Conservation (phyloP, 805 yeast species). For the Wickerhamiella shivajii region DNA sequence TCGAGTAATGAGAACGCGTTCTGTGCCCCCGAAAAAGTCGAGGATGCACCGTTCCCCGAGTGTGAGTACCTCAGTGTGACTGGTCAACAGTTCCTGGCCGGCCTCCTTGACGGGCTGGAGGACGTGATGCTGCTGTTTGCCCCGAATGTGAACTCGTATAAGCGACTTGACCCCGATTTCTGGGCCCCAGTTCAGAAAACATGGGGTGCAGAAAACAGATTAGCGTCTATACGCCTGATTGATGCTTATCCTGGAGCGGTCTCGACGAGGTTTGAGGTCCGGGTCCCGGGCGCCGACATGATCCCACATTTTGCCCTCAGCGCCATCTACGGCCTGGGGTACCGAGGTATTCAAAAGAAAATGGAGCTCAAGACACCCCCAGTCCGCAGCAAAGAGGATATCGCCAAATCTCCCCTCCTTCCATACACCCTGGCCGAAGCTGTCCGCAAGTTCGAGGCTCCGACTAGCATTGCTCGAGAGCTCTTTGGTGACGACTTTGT, state of each 20-base stretch:
- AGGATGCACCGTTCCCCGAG: conserved; percentile 20
- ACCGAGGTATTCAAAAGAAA: conserved; percentile 21
- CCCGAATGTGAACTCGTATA: conserved; percentile 25
- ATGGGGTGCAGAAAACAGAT: conserved; percentile 26
- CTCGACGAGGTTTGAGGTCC: conserved; percentile 23
- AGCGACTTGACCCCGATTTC: conserved; percentile 23
- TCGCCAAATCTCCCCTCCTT: conserved; percentile 16
- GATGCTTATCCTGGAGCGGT: conserved; percentile 18
- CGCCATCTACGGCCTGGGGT: conserved; percentile 23
- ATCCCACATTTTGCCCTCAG: conserved; percentile 25
- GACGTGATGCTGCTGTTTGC: conserved; percentile 26
- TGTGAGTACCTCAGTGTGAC: conserved; percentile 17
- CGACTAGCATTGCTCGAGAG: conserved; percentile 21
- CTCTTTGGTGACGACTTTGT: conserved; percentile 21
- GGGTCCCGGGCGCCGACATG: conserved; percentile 27
- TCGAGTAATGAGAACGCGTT: conserved; percentile 17
- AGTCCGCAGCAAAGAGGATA: conserved; percentile 17
- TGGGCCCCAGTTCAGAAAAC: conserved; percentile 27
- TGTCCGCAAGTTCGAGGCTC: conserved; percentile 17
- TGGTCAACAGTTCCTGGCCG: conserved; percentile 25
- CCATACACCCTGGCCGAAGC: conserved; percentile 21
- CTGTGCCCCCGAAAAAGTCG: conserved; percentile 19
- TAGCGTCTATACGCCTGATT: conserved; percentile 24
- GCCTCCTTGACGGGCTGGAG: conserved; percentile 22
- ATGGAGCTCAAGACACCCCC: conserved; percentile 20